Evolutionary conservation across 2,329 filamentous ascomycete genomes (phyloP).

Genomic region (Biscogniauxia sp.): DNA sequence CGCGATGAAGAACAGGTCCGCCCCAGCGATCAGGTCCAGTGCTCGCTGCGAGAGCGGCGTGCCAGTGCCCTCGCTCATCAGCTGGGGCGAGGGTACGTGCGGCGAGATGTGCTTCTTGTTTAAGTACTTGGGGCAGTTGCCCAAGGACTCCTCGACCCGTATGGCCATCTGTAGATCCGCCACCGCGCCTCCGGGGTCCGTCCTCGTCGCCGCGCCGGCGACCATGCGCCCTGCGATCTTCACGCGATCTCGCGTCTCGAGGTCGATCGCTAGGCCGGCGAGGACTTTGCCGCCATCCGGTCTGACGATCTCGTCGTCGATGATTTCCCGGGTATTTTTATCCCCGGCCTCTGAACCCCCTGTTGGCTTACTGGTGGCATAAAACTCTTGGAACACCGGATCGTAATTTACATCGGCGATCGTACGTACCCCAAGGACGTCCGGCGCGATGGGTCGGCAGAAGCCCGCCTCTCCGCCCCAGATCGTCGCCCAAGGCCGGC

Average conservation of each 20-base stretch:
- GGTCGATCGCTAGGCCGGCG: slow-evolving; percentile 56
- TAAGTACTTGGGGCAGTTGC: slow-evolving; percentile 86
- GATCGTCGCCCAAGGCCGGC: slow-evolving; percentile 72
- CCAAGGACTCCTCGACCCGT: slow-evolving; percentile 68
- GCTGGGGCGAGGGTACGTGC: slow-evolving; percentile 49
- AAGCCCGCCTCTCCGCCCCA: slow-evolving; percentile 75
- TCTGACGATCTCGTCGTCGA: slow-evolving; percentile 26
- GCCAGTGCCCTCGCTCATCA: slow-evolving; percentile 31
- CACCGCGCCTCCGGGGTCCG: slow-evolving; percentile 24
- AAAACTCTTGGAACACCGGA: slow-evolving; percentile 65
- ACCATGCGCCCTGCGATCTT: slow-evolving; percentile 72
- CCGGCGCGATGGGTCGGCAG: slow-evolving; percentile 58
- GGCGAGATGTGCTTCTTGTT: slow-evolving; percentile 67
- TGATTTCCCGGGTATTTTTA: slow-evolving; percentile 6
- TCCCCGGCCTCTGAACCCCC: slow-evolving; percentile 31
- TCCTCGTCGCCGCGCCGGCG: slow-evolving; percentile 55
- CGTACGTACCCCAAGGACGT: slow-evolving; percentile 62
- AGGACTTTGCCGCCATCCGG: slow-evolving; percentile 42
- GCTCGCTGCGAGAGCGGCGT: slow-evolving; percentile 52
- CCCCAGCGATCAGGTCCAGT: slow-evolving; percentile 55
- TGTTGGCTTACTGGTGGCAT: slow-evolving; percentile 39
- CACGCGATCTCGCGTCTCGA: slow-evolving; percentile 66
- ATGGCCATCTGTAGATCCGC: slow-evolving; percentile 56
- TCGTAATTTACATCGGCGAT: slow-evolving; percentile 62
- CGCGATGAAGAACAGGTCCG: slow-evolving; percentile 78